These are phyloP conservation scores for Eucalyptus cloeziana DNA, from an alignment of 345 rosid genomes.

Conservation along the genomic window DNA sequence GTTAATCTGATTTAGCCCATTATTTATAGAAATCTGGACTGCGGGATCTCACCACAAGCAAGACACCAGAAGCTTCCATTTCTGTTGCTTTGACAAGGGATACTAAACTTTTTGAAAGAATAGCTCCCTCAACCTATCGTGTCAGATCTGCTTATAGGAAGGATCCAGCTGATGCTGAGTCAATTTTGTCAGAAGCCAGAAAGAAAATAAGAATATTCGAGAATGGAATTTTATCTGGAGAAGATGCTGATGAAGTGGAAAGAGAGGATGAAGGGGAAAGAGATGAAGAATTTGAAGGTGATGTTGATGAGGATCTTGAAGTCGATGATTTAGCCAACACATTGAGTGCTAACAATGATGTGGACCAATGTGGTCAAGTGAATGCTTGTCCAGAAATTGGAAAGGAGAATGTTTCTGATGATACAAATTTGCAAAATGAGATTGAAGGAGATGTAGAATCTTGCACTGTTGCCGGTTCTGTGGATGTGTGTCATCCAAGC, in stretches of 20 bases:
- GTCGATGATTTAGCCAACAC: conserved; percentile 69
- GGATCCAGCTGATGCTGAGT: conserved; percentile 91
- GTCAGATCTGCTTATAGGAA: conserved; percentile 83
- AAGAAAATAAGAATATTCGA: conserved; percentile 88
- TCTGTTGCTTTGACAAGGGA: conserved; percentile 99
- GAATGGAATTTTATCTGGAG: conserved; percentile 76
- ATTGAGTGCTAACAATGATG: conserved; percentile 29
- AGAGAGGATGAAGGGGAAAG: conserved; percentile 58
- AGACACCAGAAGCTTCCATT: conserved; percentile 99
- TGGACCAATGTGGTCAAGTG: conserved; percentile 21
- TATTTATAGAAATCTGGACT: conserved; percentile 85
- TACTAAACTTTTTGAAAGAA: conserved; percentile 96
- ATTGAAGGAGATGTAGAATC: conserved; percentile 25
- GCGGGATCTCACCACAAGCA: conserved; percentile 92
- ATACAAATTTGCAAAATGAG: conserved; percentile 19
- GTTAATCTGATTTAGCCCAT: not conserved
- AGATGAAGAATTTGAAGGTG: conserved; percentile 18
- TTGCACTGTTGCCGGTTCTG: conserved; percentile 20
- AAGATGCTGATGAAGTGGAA: conserved; percentile 86
- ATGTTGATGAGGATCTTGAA: conserved; percentile 64
- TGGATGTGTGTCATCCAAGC: conserved; percentile 17
- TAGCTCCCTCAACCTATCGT: conserved; percentile 99
- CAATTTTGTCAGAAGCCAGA: conserved; percentile 81
- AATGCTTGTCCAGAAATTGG: conserved; percentile 31
- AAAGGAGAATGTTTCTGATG: conserved; percentile 18